Evolutionary conservation across 257 asterid genomes (phyloP), one percentile per base, ranked within the genome.

Genomic region (Plectranthus barbatus): DNA sequence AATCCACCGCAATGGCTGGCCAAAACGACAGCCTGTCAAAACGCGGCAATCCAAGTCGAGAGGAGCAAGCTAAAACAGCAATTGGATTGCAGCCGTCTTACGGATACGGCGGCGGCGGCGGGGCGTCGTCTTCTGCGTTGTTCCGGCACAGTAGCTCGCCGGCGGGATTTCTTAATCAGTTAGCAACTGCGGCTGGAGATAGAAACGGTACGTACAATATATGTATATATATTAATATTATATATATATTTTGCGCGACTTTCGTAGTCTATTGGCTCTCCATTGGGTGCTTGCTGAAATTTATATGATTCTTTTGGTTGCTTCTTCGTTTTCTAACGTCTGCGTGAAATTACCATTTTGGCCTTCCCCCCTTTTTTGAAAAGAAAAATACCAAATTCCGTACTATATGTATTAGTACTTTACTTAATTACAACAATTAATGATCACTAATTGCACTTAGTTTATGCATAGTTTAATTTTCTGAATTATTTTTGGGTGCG

Each of bases 111-210:
- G 51, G 40, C 52, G 66, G 48, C 7, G 71, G 46, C 8, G 73
- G 76, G 0, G 41, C 64, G 23, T 45, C 68, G 15, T 57, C 83
- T 7, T 56, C 91, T 29, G 61, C 84, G 7, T 50, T 87, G 81
- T 70, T 81, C 40, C 80, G 97, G 39, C 96, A 87, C 6, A 82
- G 91, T 46, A 87, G 91, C 72, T 87, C 84, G 5, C 95, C 97
- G 0, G 89, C 95, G 40, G 91, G 91, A 13, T 84, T 91, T 69
- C 93, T 82, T 31, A 82, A 83, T 44, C 91, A 87, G 23, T 79
- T 91, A 13, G 89, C 87, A 8, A 60, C 83, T 37, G 80, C 87
- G 33, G 81, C 81, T 4, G 69, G 72, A 51, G 67, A 59, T 39
- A 55, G 72, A 21, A 77, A 71, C 17, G 95, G 96, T 88, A 64